A percentile compares a stretch with the other conserved stretches of the same genome.
These are phyloP conservation scores for Phialophora macrospora DNA, from an alignment of 2,329 filamentous ascomycete species.

Conservation along the genomic window DNA sequence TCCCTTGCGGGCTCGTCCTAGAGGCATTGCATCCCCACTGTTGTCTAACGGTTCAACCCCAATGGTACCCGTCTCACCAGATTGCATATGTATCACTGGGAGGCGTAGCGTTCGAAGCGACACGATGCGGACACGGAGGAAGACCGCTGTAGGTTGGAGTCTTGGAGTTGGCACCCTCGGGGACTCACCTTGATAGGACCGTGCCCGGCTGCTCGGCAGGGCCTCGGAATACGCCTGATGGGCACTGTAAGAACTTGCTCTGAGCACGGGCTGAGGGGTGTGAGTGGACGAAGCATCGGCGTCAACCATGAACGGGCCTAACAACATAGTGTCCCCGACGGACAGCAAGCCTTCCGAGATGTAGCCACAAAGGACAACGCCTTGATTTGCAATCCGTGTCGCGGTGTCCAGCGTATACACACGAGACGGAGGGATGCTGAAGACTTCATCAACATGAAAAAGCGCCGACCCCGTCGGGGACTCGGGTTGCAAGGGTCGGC, in stretches of 20 bases:
- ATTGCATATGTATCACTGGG: slow-evolving; percentile 74
- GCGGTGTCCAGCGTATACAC: slow-evolving; percentile 49
- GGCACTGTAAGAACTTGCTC: slow-evolving; percentile 29
- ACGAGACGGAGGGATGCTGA: slow-evolving; percentile 71
- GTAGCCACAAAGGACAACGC: slow-evolving; percentile 82
- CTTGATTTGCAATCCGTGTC: slow-evolving; percentile 54
- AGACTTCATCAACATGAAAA: slow-evolving; percentile 92
- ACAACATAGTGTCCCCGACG: slow-evolving; percentile 75
- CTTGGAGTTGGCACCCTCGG: slow-evolving; percentile 1
- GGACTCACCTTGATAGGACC: slow-evolving; percentile 27
- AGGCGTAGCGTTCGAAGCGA: slow-evolving; percentile 88
- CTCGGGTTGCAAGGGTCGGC: slow-evolving; percentile 39
- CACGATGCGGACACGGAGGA: slow-evolving; percentile 69
- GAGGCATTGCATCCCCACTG: background rate
- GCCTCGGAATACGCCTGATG: slow-evolving; percentile 2
- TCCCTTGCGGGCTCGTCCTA: slow-evolving; percentile 38
- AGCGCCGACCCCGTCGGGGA: slow-evolving; percentile 60
- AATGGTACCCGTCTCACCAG: slow-evolving; percentile 87
- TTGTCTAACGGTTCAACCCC: slow-evolving; percentile 53
- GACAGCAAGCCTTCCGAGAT: slow-evolving; percentile 77
- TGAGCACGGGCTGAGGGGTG: slow-evolving; percentile 10
- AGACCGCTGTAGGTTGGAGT: slow-evolving; percentile 16
- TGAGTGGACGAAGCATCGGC: slow-evolving; percentile 18
- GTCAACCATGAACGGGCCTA: slow-evolving; percentile 72
- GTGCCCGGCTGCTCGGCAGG: slow-evolving; percentile 8